A percentile compares a stretch with the other conserved stretches of the same genome.
Conservation (phyloP, 2,329 filamentous ascomycete genomes). For the Epichloe hybrida region DNA sequence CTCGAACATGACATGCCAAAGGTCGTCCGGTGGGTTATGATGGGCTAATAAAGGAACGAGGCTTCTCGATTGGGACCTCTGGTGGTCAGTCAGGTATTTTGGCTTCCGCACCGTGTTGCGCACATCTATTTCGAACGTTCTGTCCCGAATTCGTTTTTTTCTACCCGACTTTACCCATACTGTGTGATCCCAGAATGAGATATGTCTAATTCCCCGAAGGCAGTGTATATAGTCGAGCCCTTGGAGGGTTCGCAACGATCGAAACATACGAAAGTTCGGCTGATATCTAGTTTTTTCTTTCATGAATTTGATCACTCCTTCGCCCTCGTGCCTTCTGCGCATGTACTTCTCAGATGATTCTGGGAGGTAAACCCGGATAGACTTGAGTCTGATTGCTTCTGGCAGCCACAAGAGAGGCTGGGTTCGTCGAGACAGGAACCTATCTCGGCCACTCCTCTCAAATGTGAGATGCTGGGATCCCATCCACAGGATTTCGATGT, state of each 20-base stretch:
- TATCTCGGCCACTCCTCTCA: conserved; percentile 5
- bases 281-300: conserved; percentile 20
- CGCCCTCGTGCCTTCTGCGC: conserved; percentile 25
- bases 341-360: conserved; percentile 19
- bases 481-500: conserved; percentile 30
- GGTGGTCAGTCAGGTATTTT: conserved; percentile 6
- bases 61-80: conserved; percentile 9
- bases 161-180: conserved; percentile 9
- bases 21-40: conserved; percentile 3
- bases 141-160: conserved; percentile 15
- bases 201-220: conserved; percentile 28
- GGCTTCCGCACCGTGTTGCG: conserved; percentile 10
- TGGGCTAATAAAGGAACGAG: conserved; percentile 10
- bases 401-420: conserved; percentile 21
- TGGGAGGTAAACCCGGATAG: conserved; percentile 25
- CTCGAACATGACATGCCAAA: conserved; percentile 6
- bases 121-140: conserved; percentile 16
- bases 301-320: conserved; percentile 11
- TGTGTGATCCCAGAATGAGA: conserved; percentile 29
- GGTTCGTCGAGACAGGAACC: conserved; percentile 25
- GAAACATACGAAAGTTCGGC: conserved; percentile 23
- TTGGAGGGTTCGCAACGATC: conserved; percentile 27
- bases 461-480: conserved; percentile 22
- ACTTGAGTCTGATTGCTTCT: conserved; percentile 25
- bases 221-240: conserved; percentile 30